Evolutionary conservation across 2,329 filamentous ascomycete species (phyloP), one percentile per base, ranked within the genome.

Genomic region (Botrytis sinoallii): DNA sequence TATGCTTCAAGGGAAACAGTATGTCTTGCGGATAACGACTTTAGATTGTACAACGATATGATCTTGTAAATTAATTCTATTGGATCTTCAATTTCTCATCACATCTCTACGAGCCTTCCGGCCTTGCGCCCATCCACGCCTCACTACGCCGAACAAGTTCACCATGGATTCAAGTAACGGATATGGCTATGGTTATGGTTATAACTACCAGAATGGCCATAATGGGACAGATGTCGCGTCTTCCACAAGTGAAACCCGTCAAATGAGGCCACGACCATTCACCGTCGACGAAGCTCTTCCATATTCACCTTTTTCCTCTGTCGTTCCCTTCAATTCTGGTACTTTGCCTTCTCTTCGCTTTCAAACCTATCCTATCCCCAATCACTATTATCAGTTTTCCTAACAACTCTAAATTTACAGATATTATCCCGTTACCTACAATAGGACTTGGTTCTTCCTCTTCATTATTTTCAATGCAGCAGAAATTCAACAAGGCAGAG

Each of bases 281-380:
- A 88, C 88, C 5, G 87, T 96, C 20, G 88, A 91, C 73, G 92
- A 96, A 80, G 93, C 93, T 44, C 85, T 96, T 64, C 92, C 92
- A n/a, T 95, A 91, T 83, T 93, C 93, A 70, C 93, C 93, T 38
- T 91, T 95, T 81, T 93, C 91, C 67, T 94, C 92, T 5, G 91
- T 95, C 67, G 87, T 93, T 70, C 93, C 93, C 4, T 93, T 95
- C 82, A 89, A 92, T 81, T 88, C 92, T 77, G 90, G 93, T 94
- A 77, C 61, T 14, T 59, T 29, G 38, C n/a, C 59, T 65, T 57
- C 60, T 25, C 67, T 20, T 42, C 55, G 44, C 52, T 57, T 59
- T 65, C 29, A 44, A 63, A 29, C 59, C 52, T 29, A 18, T 29
- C 60, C 48, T 52, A 67, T 46, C 61, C 63, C 68, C n/a, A 70